Evolutionary conservation across 768 basidiomycete species (phyloP), one percentile per base, ranked within the genome.

Genomic region (Tricholomella constricta): DNA sequence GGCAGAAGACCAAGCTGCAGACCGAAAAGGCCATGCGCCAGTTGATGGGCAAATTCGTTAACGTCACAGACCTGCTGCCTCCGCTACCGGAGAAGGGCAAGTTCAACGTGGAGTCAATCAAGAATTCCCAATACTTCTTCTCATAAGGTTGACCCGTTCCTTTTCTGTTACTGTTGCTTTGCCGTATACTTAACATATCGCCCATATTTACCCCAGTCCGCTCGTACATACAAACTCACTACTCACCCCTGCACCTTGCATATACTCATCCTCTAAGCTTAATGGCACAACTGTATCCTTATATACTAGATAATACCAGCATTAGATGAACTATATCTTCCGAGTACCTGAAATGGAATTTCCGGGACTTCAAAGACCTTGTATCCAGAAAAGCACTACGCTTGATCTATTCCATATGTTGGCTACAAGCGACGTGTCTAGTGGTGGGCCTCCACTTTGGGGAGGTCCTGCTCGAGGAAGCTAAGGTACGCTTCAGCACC

Each of bases 81-180:
- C 87, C 85, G 0, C 68, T 94, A 19, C 96, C 96, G 0, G 66
- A 82, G 69, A 92, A 91, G 74, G 96, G 96, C 49, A 75, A 76
- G 51, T 97, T 98, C 67, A 81, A 91, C 58, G 92, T 98, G 56
- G 77, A 82, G 62, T 77, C 76, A 55, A 94, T 98, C 71, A 88
- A 88, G 67, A 71, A 83, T 52, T 91, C 89, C 37, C 77, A 79
- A 32, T 98, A 98, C 71, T 98, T 98, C 81, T 98, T 98, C 80
- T 95, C 94, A 37, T 97, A 81, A 27, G 23, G 29, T 32, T 32
- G 4, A 23, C 41, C n/a, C 34, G 20, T 32, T 36, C 22, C 51
- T 50, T 47, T 46, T 38, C 22, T 45, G 19, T 45, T 25, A 25
- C 32, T 38, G 17, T 26, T 42, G 26, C 25, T 40, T 26, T 34